phyloP scores from a whole-genome alignment of 371 early-diverging fungal genomes.

The Actinomortierella wolfii region DNA sequence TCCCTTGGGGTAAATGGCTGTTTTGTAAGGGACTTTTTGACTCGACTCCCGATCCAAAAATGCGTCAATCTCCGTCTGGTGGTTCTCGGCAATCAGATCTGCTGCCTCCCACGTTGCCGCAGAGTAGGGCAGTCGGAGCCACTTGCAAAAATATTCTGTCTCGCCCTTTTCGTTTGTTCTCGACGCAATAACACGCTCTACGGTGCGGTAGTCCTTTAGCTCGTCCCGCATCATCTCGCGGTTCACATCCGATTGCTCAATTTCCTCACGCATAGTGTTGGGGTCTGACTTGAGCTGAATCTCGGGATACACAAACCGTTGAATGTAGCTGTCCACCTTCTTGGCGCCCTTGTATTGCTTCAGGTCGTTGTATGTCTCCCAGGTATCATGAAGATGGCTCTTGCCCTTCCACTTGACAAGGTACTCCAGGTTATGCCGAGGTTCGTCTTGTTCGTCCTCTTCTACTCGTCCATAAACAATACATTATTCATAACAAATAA shows the following conservation, averaged over 20 bases:
- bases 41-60: constrained; percentile 83
- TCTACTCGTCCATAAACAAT: constrained; percentile 30
- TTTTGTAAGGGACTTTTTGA: constrained; percentile 71
- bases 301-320: constrained; percentile 68
- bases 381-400: constrained; percentile 92
- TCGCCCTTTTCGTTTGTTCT: constrained; percentile 49
- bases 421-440: constrained; percentile 75
- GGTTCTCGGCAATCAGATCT: constrained; percentile 62
- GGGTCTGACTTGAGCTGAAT: constrained; percentile 67
- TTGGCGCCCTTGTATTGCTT: constrained; percentile 81
- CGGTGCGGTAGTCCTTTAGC: constrained; percentile 81
- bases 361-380: constrained; percentile 78
- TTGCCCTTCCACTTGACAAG: constrained; percentile 92
- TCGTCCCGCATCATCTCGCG: constrained; percentile 81
- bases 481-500: constrained; percentile 26
- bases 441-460: constrained; percentile 53
- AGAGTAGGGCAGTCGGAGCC: constrained; percentile 87
- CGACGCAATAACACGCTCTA: constrained; percentile 87
- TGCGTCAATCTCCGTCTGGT: constrained; percentile 82
- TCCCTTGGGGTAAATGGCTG: constrained; percentile 54
- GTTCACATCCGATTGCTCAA: constrained; percentile 86
- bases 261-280: constrained; percentile 78
- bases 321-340: constrained; percentile 89
- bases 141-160: constrained; percentile 90
- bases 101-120: constrained; percentile 92